phyloP scores from a whole-genome alignment of 805 yeast species.

The Yarrowia divulgata region DNA sequence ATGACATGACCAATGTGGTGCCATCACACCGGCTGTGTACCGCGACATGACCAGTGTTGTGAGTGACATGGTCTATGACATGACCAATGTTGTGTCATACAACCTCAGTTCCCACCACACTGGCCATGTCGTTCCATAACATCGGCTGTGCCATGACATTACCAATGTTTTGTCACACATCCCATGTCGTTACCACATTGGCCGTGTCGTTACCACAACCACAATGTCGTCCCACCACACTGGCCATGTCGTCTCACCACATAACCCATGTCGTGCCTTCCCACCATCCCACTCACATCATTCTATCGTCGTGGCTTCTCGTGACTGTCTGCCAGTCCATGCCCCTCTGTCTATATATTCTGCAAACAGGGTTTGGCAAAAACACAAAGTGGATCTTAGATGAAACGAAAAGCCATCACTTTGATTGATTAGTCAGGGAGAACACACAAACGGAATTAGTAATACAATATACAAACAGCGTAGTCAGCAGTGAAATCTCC shows the following conservation, averaged over 20 bases:
- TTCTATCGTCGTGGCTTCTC: background rate
- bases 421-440: background rate
- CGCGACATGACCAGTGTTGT: background rate
- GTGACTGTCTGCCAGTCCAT: background rate
- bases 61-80: too few relatives aligned
- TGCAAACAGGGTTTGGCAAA: background rate
- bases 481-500: too few relatives aligned
- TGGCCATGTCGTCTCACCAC: too few relatives aligned
- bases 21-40: too few relatives aligned
- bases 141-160: background rate
- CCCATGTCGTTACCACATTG: too few relatives aligned
- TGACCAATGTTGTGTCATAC: background rate
- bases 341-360: constrained; percentile 12
- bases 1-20: too few relatives aligned
- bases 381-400: background rate
- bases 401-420: background rate
- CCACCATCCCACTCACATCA: background rate
- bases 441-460: background rate
- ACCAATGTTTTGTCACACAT: too few relatives aligned
- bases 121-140: background rate
- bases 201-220: too few relatives aligned
- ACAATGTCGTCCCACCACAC: too few relatives aligned
- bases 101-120: too few relatives aligned
- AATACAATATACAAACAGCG: too few relatives aligned
- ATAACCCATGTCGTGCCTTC: background rate